phyloP scores from a whole-genome alignment of 2,329 filamentous ascomycete genomes.

The Epichloe elymi region DNA sequence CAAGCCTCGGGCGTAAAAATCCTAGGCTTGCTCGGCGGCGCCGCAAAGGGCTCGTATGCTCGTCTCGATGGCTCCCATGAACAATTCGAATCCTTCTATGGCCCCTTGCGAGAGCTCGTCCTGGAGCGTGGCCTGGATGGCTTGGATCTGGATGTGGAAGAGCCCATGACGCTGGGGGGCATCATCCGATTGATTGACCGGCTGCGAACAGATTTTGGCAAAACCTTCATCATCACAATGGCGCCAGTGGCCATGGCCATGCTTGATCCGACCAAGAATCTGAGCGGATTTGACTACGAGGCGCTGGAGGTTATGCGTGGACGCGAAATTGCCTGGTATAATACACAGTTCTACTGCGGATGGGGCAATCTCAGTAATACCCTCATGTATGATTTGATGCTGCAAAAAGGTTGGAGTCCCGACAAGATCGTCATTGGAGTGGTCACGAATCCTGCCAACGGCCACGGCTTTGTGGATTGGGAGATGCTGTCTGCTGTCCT shows the following conservation, averaged over 20 bases:
- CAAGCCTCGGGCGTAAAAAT: slow-evolving; percentile 66
- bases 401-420: slow-evolving; percentile 54
- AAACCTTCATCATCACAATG: slow-evolving; percentile 61
- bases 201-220: slow-evolving; percentile 55
- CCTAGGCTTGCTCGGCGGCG: slow-evolving; percentile 78
- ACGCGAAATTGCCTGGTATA: slow-evolving; percentile 67
- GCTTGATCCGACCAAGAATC: slow-evolving; percentile 40
- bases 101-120: slow-evolving; percentile 53
- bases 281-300: slow-evolving; percentile 74
- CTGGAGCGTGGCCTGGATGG: slow-evolving; percentile 50
- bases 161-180: slow-evolving; percentile 54
- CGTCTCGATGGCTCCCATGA: slow-evolving; percentile 42
- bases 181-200: slow-evolving; percentile 55
- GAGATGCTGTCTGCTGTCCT: slow-evolving; percentile 34
- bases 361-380: slow-evolving; percentile 50
- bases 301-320: slow-evolving; percentile 57
- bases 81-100: slow-evolving; percentile 62
- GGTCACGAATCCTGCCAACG: slow-evolving; percentile 66
- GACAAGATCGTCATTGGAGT: slow-evolving; percentile 67
- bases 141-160: slow-evolving; percentile 69
- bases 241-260: slow-evolving; percentile 69
- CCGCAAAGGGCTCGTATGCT: slow-evolving; percentile 58
- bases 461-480: slow-evolving; percentile 37
- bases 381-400: slow-evolving; percentile 35
- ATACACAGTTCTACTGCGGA: slow-evolving; percentile 85